These are phyloP conservation scores for Brasilioporus rufonigricans DNA, from an alignment of 768 basidiomycete genomes.

Conservation along the genomic window DNA sequence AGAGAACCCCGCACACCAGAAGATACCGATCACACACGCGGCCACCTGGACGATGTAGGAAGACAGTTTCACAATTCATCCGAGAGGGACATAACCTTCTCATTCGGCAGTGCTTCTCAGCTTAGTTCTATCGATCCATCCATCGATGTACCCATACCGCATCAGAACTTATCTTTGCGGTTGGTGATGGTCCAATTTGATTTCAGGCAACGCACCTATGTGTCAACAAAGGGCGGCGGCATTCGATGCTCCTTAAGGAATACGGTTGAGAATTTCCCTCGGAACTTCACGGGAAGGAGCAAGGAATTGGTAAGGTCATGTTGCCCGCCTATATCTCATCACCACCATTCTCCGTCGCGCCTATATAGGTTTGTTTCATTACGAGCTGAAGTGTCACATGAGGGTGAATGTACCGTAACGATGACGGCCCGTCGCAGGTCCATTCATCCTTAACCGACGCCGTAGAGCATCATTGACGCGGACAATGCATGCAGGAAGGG, in stretches of 20 bases:
- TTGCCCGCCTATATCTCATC: background rate
- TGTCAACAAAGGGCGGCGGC: background rate
- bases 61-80: background rate
- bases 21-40: background rate
- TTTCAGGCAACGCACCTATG: background rate
- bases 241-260: background rate
- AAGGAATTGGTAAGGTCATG: background rate
- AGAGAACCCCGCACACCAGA: background rate
- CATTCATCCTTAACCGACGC: conserved; percentile 8
- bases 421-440: background rate
- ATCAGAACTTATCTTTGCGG: background rate
- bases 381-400: background rate
- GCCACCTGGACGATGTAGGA: background rate
- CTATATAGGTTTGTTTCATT: background rate
- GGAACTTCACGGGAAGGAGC: background rate
- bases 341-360: conserved; percentile 1
- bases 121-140: background rate
- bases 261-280: background rate
- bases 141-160: background rate
- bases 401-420: background rate
- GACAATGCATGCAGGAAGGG: background rate
- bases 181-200: background rate
- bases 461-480: background rate
- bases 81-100: background rate
- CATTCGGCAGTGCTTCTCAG: too few species aligned